Evolutionary conservation across 805 yeast genomes (phyloP).

Genomic region (Spathaspora hagerdaliae): DNA sequence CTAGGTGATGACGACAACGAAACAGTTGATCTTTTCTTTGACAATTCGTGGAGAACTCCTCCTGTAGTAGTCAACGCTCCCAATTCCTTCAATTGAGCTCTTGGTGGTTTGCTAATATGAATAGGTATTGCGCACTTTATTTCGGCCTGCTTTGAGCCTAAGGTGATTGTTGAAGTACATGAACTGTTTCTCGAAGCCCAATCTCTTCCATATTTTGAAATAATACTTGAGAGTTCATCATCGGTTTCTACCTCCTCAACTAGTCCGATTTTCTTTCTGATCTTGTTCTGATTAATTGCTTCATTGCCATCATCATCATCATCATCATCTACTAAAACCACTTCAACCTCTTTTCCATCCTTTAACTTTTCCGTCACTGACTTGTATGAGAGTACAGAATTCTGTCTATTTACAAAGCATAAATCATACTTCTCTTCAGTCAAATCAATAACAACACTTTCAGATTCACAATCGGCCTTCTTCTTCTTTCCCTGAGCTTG

Average conservation of each 20-base stretch:
- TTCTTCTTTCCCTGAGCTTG: neutral
- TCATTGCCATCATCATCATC: slow-evolving; percentile 7
- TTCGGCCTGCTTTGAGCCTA: slow-evolving; percentile 3
- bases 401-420: slow-evolving; percentile 30
- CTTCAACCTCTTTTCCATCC: slow-evolving; percentile 39
- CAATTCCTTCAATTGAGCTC: neutral
- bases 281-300: slow-evolving; percentile 15
- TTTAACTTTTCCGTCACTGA: slow-evolving; percentile 36
- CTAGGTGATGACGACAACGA: slow-evolving; percentile 3
- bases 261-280: slow-evolving; percentile 33
- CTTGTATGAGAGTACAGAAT: slow-evolving; percentile 32
- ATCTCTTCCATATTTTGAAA: slow-evolving; percentile 33
- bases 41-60: slow-evolving; percentile 4
- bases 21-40: slow-evolving; percentile 1
- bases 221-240: slow-evolving; percentile 34
- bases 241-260: slow-evolving; percentile 40
- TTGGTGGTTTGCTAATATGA: neutral
- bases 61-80: slow-evolving; percentile 3
- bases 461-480: slow-evolving; percentile 24
- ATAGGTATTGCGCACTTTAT: neutral
- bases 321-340: slow-evolving; percentile 40
- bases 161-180: slow-evolving; percentile 11
- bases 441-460: slow-evolving; percentile 38
- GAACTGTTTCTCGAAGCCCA: slow-evolving; percentile 26
- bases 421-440: slow-evolving; percentile 38